phyloP scores from a whole-genome alignment of 106 monocot species.

The Platanthera zijinensis region DNA sequence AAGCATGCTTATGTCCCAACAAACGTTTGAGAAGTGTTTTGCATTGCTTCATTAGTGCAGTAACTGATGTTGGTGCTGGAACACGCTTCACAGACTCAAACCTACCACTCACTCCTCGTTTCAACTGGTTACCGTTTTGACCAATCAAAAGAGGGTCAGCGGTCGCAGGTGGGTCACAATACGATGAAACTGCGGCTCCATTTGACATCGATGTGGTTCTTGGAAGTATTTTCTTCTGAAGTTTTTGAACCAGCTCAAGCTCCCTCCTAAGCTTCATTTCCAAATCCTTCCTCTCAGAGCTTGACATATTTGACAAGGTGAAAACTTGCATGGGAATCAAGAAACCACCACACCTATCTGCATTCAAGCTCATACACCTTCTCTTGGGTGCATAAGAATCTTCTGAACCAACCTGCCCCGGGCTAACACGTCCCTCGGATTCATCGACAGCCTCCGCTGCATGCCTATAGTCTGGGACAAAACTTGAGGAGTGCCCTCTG shows the following conservation, averaged over 20 bases:
- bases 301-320: constrained; percentile 45
- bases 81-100: constrained; percentile 37
- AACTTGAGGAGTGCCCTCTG: constrained; percentile 21
- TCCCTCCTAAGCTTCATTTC: constrained; percentile 43
- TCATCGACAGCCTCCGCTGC: constrained; percentile 52
- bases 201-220: constrained; percentile 7
- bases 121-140: constrained; percentile 19
- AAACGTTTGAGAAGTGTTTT: constrained; percentile 52
- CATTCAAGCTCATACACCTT: constrained; percentile 75
- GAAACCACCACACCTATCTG: constrained; percentile 28
- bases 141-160: constrained; percentile 15
- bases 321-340: constrained; percentile 48
- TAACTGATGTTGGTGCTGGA: constrained; percentile 7
- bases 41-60: constrained; percentile 67
- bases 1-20: constrained; percentile 51
- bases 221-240: constrained; percentile 44
- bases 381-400: constrained; percentile 61
- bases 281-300: constrained; percentile 37
- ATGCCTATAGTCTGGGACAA: constrained; percentile 21
- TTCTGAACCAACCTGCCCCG: constrained; percentile 46
- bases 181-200: constrained; percentile 32
- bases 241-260: constrained; percentile 45
- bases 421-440: constrained; percentile 59
- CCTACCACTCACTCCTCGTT: constrained; percentile 36
- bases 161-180: constrained; percentile 10